A percentile compares a stretch with the other conserved stretches of the same genome.
These are phyloP conservation scores for Trichoderma oligosporum DNA, from an alignment of 2,329 filamentous ascomycete genomes.

Conservation along the genomic window DNA sequence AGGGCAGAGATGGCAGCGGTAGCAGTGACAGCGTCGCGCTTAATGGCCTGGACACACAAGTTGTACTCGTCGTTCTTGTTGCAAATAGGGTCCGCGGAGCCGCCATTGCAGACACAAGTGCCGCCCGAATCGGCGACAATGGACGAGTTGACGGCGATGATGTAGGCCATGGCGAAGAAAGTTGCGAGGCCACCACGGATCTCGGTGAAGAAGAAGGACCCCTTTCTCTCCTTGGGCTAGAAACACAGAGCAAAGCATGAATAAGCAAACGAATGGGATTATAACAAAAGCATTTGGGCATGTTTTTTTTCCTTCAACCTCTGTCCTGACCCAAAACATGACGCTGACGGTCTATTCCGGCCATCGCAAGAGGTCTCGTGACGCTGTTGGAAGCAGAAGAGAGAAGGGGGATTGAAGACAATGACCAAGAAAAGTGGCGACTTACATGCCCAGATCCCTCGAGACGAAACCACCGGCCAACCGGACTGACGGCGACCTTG, in stretches of 20 bases:
- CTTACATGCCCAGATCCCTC: slow-evolving; percentile 79
- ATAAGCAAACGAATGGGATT: background rate
- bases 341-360: background rate
- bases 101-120: slow-evolving; percentile 67
- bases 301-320: too few species aligned
- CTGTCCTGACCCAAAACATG: background rate
- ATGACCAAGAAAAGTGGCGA: slow-evolving; percentile 23
- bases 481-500: slow-evolving; percentile 58
- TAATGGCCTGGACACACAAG: slow-evolving; percentile 61
- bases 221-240: slow-evolving; percentile 66
- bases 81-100: slow-evolving; percentile 51
- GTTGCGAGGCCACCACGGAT: slow-evolving; percentile 77
- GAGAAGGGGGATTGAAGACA: background rate
- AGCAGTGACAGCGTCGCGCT: slow-evolving; percentile 77
- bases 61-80: slow-evolving; percentile 53
- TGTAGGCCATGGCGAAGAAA: slow-evolving; percentile 63
- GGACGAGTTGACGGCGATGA: slow-evolving; percentile 51
- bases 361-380: background rate
- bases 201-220: slow-evolving; percentile 77
- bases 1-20: slow-evolving; percentile 80
- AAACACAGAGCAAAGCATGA: background rate
- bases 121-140: slow-evolving; percentile 64
- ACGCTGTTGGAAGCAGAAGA: background rate
- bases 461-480: slow-evolving; percentile 73
- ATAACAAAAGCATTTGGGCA: too few species aligned